Evolutionary conservation across 345 rosid species (phyloP).

Genomic region (Pistacia atlantica): DNA sequence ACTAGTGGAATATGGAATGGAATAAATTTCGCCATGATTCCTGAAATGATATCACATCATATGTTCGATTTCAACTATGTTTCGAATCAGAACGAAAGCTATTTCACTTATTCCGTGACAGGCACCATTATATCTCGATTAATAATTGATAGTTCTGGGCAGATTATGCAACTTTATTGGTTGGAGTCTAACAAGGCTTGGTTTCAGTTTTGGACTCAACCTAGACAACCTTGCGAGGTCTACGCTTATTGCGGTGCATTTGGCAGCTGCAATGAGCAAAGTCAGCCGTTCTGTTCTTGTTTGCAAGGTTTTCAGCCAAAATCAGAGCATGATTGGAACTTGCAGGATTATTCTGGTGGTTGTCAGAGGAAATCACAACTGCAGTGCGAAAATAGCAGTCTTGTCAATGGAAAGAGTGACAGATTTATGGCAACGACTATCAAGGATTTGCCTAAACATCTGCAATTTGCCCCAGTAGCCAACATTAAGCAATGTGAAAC

Average conservation of each 20-base stretch:
- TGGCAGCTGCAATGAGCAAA: conserved; percentile 9
- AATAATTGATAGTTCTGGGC: not conserved
- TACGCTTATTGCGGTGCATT: conserved; percentile 33
- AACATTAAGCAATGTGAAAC: conserved; percentile 14
- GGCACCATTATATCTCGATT: not conserved
- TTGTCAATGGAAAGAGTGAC: conserved; percentile 1
- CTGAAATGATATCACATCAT: conserved; percentile 20
- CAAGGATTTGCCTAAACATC: not conserved
- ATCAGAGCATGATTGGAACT: conserved; percentile 16
- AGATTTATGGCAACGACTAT: not conserved
- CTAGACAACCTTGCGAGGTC: conserved; percentile 4
- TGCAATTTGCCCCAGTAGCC: not conserved
- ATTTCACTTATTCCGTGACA: not conserved
- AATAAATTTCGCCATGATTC: conserved; percentile 10
- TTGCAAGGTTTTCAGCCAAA: conserved; percentile 32
- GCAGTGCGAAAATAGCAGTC: not conserved
- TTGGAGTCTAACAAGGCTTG: not conserved
- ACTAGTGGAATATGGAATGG: conserved; percentile 60
- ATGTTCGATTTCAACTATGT: not conserved
- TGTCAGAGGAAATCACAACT: conserved; percentile 15
- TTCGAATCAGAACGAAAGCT: conserved; percentile 23
- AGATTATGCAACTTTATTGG: conserved; percentile 13
- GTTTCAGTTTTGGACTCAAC: conserved; percentile 23
- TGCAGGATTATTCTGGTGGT: conserved; percentile 16
- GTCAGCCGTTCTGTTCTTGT: conserved; percentile 19